Conservation (phyloP, 192 early-diverging fungal genomes). For the Phycomyces nitens region DNA sequence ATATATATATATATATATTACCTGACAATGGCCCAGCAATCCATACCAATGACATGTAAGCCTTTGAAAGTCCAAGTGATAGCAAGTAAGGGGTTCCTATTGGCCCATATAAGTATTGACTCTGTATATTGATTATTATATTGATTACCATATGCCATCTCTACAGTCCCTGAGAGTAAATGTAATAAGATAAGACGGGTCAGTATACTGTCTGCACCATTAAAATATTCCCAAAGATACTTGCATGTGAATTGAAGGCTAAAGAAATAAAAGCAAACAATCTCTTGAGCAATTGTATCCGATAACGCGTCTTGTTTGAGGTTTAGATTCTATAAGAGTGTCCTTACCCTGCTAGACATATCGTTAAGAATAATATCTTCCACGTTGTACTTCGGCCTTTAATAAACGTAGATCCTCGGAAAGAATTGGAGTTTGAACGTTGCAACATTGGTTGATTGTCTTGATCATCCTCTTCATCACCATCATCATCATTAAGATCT, state of each 20-base stretch:
- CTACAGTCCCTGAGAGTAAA: conserved; percentile 60
- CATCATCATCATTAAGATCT: neutral
- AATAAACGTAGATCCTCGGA: conserved; percentile 18
- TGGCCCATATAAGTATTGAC: neutral
- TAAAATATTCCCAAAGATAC: conserved; percentile 9
- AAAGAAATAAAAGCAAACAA: neutral
- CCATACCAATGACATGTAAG: conserved; percentile 90
- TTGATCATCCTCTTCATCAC: neutral
- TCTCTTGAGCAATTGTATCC: neutral
- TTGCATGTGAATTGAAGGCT: conserved; percentile 68
- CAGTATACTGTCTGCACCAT: neutral
- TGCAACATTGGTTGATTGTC: neutral
- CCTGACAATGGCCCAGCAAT: conserved; percentile 85
- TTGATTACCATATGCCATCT: conserved; percentile 70
- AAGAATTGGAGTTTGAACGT: neutral
- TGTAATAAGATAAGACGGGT: neutral
- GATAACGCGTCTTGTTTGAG: neutral
- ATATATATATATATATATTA: conserved; percentile 10
- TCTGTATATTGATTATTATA: too few species aligned
- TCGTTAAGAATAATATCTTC: conserved; percentile 52
- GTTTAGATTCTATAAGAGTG: neutral
- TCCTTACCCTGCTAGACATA: conserved; percentile 50
- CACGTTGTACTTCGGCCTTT: conserved; percentile 38
- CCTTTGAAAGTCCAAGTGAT: conserved; percentile 75
- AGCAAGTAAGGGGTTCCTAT: conserved; percentile 82